These are phyloP conservation scores for Talaromyces adpressus DNA, from an alignment of 495 filamentous ascomycete genomes.

Conservation along the genomic window DNA sequence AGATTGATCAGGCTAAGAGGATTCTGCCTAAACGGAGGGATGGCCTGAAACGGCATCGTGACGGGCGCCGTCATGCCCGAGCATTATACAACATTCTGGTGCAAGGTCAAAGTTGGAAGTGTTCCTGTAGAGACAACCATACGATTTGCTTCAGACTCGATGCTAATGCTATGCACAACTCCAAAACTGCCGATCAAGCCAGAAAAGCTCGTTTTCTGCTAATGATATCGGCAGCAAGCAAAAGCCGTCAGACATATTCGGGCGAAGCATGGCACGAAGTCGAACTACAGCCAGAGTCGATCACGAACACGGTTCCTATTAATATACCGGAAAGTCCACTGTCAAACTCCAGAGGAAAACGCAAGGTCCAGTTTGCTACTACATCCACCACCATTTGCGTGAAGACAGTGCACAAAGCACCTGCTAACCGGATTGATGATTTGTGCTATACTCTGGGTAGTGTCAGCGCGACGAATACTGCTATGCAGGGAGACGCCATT, in stretches of 20 bases:
- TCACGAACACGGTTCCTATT: background rate
- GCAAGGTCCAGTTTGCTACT: background rate
- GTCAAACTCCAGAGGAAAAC: background rate
- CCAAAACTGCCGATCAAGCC: background rate
- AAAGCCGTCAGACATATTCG: background rate
- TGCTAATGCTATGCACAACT: background rate
- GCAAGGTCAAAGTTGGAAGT: slow-evolving; percentile 15
- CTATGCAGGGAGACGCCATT: background rate
- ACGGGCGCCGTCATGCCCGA: background rate
- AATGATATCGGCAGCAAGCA: background rate
- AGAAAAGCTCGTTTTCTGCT: background rate
- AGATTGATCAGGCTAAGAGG: background rate
- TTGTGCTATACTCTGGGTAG: background rate
- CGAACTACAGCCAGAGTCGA: background rate
- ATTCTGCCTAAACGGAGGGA: background rate
- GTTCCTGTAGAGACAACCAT: slow-evolving; percentile 16
- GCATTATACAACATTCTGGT: slow-evolving; percentile 14
- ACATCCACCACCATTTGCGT: background rate
- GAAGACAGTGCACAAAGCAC: background rate
- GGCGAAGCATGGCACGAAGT: background rate
- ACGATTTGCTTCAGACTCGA: slow-evolving; percentile 9
- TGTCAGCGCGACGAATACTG: background rate
- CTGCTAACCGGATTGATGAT: background rate
- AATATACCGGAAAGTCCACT: background rate
- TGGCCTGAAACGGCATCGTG: background rate